Conservation (phyloP, 2,329 filamentous ascomycete genomes). For the Boeremia lycopersici region DNA sequence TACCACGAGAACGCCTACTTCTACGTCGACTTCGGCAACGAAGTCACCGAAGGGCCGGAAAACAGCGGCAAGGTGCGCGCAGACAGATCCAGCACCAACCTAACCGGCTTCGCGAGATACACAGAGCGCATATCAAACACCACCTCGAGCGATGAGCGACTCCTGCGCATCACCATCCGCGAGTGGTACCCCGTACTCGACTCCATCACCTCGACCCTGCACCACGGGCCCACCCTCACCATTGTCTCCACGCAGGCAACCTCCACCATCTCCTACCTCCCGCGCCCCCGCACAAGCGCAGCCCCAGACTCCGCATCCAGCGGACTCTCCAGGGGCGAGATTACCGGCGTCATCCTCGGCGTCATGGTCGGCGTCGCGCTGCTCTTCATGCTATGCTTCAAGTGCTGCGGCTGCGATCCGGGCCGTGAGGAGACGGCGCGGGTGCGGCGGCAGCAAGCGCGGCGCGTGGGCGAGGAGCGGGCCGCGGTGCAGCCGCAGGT, state of each 20-base stretch:
- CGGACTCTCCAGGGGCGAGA: neutral
- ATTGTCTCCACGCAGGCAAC: neutral
- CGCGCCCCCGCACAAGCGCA: too few species aligned
- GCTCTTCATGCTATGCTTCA: neutral
- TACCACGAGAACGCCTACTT: conserved; percentile 18
- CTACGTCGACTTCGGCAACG: conserved; percentile 7
- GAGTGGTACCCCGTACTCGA: neutral
- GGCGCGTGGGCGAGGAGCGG: neutral
- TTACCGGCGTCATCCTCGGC: conserved; percentile 4
- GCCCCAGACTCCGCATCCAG: too few species aligned
- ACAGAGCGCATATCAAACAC: neutral
- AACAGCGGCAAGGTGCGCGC: neutral
- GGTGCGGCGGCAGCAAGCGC: neutral
- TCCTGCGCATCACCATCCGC: conserved; percentile 4
- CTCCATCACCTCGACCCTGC: neutral
- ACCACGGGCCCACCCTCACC: conserved; percentile 21
- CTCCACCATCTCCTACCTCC: neutral
- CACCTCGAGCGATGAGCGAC: neutral
- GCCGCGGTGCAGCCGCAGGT: neutral
- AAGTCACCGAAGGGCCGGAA: neutral
- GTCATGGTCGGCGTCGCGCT: neutral
- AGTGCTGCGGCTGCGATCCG: neutral
- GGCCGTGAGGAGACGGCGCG: neutral
- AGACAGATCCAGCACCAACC: neutral
- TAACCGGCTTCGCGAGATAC: neutral